A percentile compares a stretch with the other conserved stretches of the same genome.
phyloP scores from a whole-genome alignment of 108 stramenopile genomes.

The Conticribra guillardii region DNA sequence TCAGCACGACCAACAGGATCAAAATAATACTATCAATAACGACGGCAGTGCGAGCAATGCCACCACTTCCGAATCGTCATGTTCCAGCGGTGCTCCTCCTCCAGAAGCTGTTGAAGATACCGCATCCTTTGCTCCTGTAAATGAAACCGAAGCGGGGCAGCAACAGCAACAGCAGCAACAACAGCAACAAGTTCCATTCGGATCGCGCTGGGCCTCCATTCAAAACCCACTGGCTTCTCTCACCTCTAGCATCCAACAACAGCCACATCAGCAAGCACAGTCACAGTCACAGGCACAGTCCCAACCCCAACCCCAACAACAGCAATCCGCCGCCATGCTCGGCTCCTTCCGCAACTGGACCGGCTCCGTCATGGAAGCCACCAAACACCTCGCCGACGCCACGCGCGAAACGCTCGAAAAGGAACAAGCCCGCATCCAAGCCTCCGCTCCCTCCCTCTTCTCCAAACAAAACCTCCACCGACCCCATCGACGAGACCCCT shows the following conservation, averaged over 20 bases:
- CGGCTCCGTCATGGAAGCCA: conserved; percentile 22
- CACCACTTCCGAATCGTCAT: not conserved
- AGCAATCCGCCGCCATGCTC: conserved; percentile 4
- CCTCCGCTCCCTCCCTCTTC: conserved; percentile 32
- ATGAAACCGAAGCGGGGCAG: not conserved
- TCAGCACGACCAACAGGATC: not conserved
- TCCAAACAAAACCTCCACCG: conserved; percentile 14
- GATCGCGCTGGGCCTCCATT: conserved; percentile 29
- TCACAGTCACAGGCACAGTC: no score
- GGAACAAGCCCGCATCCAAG: conserved; percentile 39
- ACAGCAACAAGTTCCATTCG: conserved; percentile 11
- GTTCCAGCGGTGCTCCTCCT: no score
- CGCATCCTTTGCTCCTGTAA: no score
- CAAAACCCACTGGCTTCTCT: conserved; percentile 21
- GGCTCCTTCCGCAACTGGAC: conserved; percentile 33
- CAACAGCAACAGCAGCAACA: not conserved
- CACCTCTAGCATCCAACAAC: conserved; percentile 27
- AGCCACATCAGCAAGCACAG: no score
- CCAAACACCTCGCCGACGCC: conserved; percentile 34
- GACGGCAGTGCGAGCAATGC: not conserved
- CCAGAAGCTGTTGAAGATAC: no score
- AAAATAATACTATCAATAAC: no score
- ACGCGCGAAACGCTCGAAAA: conserved; percentile 37
- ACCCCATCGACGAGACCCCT: conserved; percentile 55
- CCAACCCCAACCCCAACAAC: not conserved